Base-by-base conservation (phyloP, 306 rosid species). In the Sicyos baderoa region DNA sequence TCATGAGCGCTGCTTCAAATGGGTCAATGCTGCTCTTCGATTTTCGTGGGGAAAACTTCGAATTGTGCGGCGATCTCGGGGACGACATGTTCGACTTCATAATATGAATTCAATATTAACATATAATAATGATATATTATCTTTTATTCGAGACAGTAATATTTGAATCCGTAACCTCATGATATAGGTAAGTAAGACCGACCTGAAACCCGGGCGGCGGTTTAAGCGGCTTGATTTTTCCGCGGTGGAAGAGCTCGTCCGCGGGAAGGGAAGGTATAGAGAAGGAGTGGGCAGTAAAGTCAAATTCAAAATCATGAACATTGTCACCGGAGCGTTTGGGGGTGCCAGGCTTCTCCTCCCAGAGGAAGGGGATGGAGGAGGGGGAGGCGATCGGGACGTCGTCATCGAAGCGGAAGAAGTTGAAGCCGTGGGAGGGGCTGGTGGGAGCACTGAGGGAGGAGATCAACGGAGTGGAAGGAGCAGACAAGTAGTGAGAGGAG, bases 401-500 rank as follows among this genome's bases (percentile, higher is more conserved):
- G 23, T 45, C 47, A 15, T 45, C 55, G 37, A 12, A 8, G 15
- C 54, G 54, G 74, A 53, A 77, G 76, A 84, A 82, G 37, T 86
- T 50, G 8, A 86, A 68, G 48, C 70, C 29, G 0, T 85, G 85
- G 7, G 81, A 70, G 25, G 99, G 97, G 59, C 97, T 94, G 25
- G 99, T 79, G 23, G 99, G 99, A 3, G 99, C 99, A 70, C 91
- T 86, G 79, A 73, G 73, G 91, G 75, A 76, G 80, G 81, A 79
- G 60, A 84, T 85, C 0, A 97, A 88, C 32, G 97, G 97, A 29
- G 35, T 29, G 35, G 35, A 29, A 29, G 35, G 35, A 29, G 99
- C 96, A 0, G 97, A 88, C n/a, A 88, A 73, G 85, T 90, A 94
- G 0, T 95, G 91, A 15, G 99, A 85, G 63, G 99, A 94, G 32